A percentile compares a stretch with the other conserved stretches of the same genome.
Conservation (phyloP, 805 yeast genomes). For the Nakazawaea wyomingensis region DNA sequence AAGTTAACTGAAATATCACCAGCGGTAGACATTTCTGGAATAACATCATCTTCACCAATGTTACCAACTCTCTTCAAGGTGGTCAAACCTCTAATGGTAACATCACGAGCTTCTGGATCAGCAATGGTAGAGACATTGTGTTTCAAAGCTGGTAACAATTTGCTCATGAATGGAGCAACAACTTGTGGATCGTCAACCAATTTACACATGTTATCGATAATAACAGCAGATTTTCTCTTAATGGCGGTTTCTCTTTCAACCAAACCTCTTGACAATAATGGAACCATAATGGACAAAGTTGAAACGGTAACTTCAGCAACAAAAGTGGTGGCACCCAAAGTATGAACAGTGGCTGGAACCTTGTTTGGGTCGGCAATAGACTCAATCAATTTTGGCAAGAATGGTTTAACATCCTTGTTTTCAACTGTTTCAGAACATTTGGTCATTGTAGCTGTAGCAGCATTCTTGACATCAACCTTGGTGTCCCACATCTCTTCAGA, state of each 20-base stretch:
- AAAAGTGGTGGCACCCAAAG: slow-evolving; percentile 98
- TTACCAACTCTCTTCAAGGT: slow-evolving; percentile 99
- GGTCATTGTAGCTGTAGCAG: slow-evolving; percentile 93
- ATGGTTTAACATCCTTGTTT: slow-evolving; percentile 99
- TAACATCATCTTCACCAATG: slow-evolving; percentile 79
- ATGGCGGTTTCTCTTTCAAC: slow-evolving; percentile 99
- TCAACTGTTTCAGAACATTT: slow-evolving; percentile 96
- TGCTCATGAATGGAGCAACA: slow-evolving; percentile 97
- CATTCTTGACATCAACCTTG: slow-evolving; percentile 94
- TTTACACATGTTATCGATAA: slow-evolving; percentile 99
- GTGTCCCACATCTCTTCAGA: slow-evolving; percentile 99
- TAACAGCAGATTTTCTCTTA: slow-evolving; percentile 99
- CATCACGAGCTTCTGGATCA: slow-evolving; percentile 99
- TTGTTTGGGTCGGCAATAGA: slow-evolving; percentile 96
- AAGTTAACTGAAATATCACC: slow-evolving; percentile 92
- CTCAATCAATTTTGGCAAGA: slow-evolving; percentile 94
- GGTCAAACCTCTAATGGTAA: slow-evolving; percentile 93
- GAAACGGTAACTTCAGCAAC: slow-evolving; percentile 99
- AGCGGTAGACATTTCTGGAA: slow-evolving; percentile 98
- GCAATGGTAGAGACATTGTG: slow-evolving; percentile 93
- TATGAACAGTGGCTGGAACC: slow-evolving; percentile 98
- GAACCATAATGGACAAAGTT: slow-evolving; percentile 98
- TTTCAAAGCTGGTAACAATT: slow-evolving; percentile 94
- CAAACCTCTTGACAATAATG: slow-evolving; percentile 97
- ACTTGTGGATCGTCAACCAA: slow-evolving; percentile 99